phyloP scores from a whole-genome alignment of 208 protist species.

The Jaenimonas drosophilae region DNA sequence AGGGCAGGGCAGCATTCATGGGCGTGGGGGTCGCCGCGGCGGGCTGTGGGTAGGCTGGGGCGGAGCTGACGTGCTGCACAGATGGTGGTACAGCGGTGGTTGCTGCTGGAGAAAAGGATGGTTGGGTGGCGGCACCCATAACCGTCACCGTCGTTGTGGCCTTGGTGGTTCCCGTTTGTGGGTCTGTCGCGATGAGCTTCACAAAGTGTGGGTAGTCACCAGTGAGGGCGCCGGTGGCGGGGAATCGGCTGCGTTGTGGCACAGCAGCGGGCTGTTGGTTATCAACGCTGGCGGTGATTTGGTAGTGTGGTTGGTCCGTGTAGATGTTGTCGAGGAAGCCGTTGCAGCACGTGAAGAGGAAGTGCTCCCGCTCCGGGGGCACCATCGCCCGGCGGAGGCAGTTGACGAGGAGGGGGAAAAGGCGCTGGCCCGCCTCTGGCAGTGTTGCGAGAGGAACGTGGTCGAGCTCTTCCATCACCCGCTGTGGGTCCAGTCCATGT shows the following conservation, averaged over 20 bases:
- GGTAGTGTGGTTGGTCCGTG: conserved; percentile 29
- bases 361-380: conserved; percentile 8
- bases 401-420: conserved; percentile 41
- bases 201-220: conserved; percentile 36
- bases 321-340: conserved; percentile 61
- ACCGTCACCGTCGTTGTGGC: conserved; percentile 32
- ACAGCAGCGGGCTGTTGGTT: conserved; percentile 30
- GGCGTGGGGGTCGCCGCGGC: background rate
- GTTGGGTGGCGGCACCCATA: conserved; percentile 14
- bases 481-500: conserved; percentile 20
- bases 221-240: conserved; percentile 19
- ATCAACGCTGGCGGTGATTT: conserved; percentile 43
- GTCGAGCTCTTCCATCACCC: conserved; percentile 32
- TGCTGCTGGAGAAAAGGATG: background rate
- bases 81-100: background rate
- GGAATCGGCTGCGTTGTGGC: conserved; percentile 54
- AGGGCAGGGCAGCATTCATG: background rate
- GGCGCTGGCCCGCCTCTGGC: conserved; percentile 27
- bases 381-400: conserved; percentile 23
- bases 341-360: conserved; percentile 53
- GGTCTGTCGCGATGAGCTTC: conserved; percentile 43
- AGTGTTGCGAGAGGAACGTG: conserved; percentile 10
- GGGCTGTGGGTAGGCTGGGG: background rate
- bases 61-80: too few relatives aligned
- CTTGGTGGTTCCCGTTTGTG: conserved; percentile 20